Percentiles rank a stretch among this genome's conserved stretches.
Conservation (phyloP, 371 early-diverging fungal genomes). For the Mucor indicus region DNA sequence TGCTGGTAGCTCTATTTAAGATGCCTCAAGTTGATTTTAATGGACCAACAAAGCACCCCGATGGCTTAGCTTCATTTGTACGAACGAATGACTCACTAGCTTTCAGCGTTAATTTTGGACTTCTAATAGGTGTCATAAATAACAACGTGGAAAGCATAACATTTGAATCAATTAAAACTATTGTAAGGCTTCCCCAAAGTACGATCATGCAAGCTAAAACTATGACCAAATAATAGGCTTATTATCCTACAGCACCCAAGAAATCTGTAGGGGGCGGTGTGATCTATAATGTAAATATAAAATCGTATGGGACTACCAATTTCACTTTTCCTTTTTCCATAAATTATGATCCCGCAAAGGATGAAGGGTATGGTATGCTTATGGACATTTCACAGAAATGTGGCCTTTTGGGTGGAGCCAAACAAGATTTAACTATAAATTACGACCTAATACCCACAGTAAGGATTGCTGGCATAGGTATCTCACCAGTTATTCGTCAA, state of each 20-base stretch:
- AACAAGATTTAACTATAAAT: constrained; percentile 19
- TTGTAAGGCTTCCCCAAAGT: constrained; percentile 17
- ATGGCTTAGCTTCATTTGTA: constrained; percentile 9
- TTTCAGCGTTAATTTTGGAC: constrained; percentile 19
- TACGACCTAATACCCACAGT: constrained; percentile 40
- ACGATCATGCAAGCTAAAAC: neutral
- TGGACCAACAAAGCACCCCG: constrained; percentile 20
- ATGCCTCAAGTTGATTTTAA: constrained; percentile 18
- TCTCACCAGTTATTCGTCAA: constrained; percentile 5
- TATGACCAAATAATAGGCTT: constrained; percentile 25
- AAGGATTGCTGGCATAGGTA: constrained; percentile 18
- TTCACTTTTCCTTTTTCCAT: constrained; percentile 37
- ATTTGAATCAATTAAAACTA: constrained; percentile 31
- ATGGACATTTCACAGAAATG: constrained; percentile 33
- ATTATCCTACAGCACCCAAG: constrained; percentile 30
- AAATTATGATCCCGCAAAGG: constrained; percentile 23
- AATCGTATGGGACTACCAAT: constrained; percentile 21
- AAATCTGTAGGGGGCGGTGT: constrained; percentile 39
- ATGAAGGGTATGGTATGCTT: constrained; percentile 29
- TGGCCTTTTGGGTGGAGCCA: constrained; percentile 11
- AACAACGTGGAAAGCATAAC: constrained; percentile 32
- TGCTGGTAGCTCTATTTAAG: constrained; percentile 21
- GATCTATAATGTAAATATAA: constrained; percentile 27
- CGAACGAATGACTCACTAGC: constrained; percentile 4
- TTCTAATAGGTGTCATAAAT: constrained; percentile 33